Evolutionary conservation across 1,284 basidiomycete species (phyloP).

Genomic region (Thecaphora thlaspeos): DNA sequence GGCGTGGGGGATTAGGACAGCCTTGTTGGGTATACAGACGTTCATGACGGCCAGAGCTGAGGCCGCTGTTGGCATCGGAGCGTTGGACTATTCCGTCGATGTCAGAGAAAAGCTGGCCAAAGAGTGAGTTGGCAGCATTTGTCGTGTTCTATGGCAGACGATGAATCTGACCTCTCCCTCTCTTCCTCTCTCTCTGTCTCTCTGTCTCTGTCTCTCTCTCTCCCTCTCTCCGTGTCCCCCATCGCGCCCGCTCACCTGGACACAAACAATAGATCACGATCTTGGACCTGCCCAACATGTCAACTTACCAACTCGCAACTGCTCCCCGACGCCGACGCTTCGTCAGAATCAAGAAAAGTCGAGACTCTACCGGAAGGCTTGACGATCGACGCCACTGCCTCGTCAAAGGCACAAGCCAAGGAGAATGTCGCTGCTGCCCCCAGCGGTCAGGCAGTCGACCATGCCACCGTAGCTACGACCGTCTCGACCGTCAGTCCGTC

Average conservation of each 20-base stretch:
- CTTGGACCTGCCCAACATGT: conserved; percentile 37
- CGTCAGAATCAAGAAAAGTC: background rate
- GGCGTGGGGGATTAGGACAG: conserved; percentile 93
- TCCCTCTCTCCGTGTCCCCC: too few relatives aligned
- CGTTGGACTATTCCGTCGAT: conserved; percentile 85
- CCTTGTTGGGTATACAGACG: conserved; percentile 61
- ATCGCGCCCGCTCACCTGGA: too few relatives aligned
- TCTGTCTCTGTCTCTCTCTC: too few relatives aligned
- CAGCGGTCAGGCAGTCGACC: too few relatives aligned
- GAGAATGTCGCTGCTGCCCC: too few relatives aligned
- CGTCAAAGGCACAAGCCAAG: conserved; percentile 9
- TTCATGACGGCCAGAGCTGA: conserved; percentile 52
- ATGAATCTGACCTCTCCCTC: too few relatives aligned
- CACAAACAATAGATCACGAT: conserved; percentile 11
- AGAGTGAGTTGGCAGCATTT: conserved; percentile 15
- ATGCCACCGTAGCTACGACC: too few relatives aligned
- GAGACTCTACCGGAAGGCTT: conserved; percentile 20
- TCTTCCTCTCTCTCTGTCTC: too few relatives aligned
- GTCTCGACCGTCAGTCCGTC: too few relatives aligned
- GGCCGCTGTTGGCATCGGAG: conserved; percentile 86
- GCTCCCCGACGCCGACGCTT: conserved; percentile 18
- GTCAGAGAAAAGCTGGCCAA: conserved; percentile 69
- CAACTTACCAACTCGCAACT: conserved; percentile 22
- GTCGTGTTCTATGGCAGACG: too few relatives aligned
- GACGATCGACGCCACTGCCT: conserved; percentile 13